phyloP scores from a whole-genome alignment of 495 filamentous ascomycete genomes.

The Penicillium daleae region DNA sequence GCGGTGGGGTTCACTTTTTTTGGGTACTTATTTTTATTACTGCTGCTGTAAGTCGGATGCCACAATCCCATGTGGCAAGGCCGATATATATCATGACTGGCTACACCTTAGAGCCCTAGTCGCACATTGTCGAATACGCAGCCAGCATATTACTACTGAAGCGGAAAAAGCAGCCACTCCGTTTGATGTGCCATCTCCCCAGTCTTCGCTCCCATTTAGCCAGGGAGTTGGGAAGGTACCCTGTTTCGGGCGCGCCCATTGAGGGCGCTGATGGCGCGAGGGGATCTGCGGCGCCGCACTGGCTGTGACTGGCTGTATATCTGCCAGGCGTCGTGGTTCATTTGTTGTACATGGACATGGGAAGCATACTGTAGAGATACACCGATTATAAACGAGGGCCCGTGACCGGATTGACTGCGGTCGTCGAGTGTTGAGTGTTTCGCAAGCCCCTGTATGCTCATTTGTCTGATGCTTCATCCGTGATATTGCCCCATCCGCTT shows the following conservation, averaged over 20 bases:
- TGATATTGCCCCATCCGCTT: not conserved
- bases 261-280: not conserved
- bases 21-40: too few relatives aligned
- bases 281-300: not conserved
- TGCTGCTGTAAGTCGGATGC: not conserved
- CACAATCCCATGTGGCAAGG: conserved; percentile 22
- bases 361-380: conserved; percentile 1
- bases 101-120: conserved; percentile 3
- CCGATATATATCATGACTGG: conserved; percentile 21
- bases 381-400: conserved; percentile 9
- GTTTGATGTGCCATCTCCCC: not conserved
- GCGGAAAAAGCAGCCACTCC: conserved; percentile 16
- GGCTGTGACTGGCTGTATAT: not conserved
- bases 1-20: not conserved
- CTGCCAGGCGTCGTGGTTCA: not conserved
- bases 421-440: not conserved
- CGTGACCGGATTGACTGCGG: not conserved
- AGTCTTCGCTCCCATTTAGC: too few relatives aligned
- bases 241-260: not conserved
- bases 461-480: not conserved
- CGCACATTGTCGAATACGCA: not conserved
- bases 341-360: not conserved
- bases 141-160: not conserved
- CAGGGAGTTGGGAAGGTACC: too few relatives aligned
- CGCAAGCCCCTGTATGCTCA: not conserved